These are phyloP conservation scores for Schizosaccharomyces osmophilus DNA, from an alignment of 805 yeast genomes.

Conservation along the genomic window DNA sequence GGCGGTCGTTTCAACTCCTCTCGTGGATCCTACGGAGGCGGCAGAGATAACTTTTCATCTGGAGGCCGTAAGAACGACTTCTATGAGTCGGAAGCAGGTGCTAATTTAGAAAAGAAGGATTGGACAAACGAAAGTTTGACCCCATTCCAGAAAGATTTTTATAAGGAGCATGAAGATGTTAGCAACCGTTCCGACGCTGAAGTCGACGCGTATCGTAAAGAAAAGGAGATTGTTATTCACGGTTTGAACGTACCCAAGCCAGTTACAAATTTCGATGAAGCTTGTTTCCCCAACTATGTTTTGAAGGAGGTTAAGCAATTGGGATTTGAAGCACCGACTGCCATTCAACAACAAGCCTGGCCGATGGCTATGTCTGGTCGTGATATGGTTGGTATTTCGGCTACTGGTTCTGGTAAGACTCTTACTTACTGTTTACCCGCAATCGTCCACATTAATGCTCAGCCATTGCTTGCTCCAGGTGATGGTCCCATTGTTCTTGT, in stretches of 20 bases:
- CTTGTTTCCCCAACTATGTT: constrained; percentile 92
- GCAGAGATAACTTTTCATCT: constrained; percentile 14
- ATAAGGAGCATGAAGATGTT: constrained; percentile 63
- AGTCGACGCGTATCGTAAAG: constrained; percentile 48
- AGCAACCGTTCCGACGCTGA: constrained; percentile 51
- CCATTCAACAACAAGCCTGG: constrained; percentile 99
- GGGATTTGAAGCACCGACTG: constrained; percentile 87
- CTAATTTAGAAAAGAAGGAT: constrained; percentile 41
- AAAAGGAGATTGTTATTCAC: constrained; percentile 59
- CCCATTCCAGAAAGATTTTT: constrained; percentile 83
- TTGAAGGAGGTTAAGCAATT: constrained; percentile 66
- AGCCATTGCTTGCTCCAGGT: constrained; percentile 75
- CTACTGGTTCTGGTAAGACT: constrained; percentile 98
- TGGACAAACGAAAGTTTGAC: constrained; percentile 64
- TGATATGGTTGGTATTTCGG: constrained; percentile 96
- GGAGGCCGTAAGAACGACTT: constrained; percentile 18
- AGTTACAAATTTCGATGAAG: constrained; percentile 76
- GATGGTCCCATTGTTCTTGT: constrained; percentile 95
- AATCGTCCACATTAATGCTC: constrained; percentile 85
- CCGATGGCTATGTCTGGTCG: constrained; percentile 98
- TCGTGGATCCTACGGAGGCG: constrained; percentile 12
- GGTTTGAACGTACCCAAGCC: constrained; percentile 88
- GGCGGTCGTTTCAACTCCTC: constrained; percentile 9
- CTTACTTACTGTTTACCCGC: constrained; percentile 90
- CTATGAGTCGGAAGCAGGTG: constrained; percentile 21